Base-by-base conservation (phyloP, 2,329 filamentous ascomycete species). In the Neoscytalidium dimidiatum region DNA sequence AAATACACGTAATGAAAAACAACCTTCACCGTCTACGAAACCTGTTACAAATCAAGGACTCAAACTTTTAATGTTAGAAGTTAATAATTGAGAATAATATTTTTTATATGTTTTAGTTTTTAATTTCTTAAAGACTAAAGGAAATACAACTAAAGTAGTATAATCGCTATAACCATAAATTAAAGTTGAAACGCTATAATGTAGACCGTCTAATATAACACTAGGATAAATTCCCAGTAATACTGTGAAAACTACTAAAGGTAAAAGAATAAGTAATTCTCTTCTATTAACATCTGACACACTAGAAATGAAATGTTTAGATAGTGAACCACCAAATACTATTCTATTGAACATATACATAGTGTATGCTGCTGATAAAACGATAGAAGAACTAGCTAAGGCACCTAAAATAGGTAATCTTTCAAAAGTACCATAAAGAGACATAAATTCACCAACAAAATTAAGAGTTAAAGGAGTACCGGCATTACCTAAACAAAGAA, bases 331-430 rank as follows among this genome's bases (percentile, higher is more conserved):
- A 49, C 69, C 72, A 70, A 77, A 74, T 57, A 70, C 70, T 71
- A 76, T 72, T 72, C 72, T 73, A 67, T 76, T 75, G 70, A 71
- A 75, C 68, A 74, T 72, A 71, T 68, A 74, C 61, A 75, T 73
- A 66, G 70, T 74, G 68, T 75, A 75, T 64, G 71, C 72, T 52
- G 71, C 71, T 66, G 69, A 71, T 66, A 74, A 71, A 66, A 73
- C 68, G 65, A 74, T 74, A 69, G 71, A 74, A 69, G 69, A 73
- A 70, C 69, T 71, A 62, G 71, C 71, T 64, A 74, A 71, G 64
- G 67, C 67, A 69, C 71, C 71, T 69, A 73, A 64, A 68, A 74
- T 65, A 67, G 72, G 72, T 65, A 73, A 70, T 72, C 70, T 75
- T 71, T 74, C 73, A 70, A 73, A 74, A 67, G 67, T 67, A 69